A percentile compares a stretch with the other conserved stretches of the same genome.
Evolutionary conservation across 2,329 filamentous ascomycete genomes (phyloP).

Genomic region (Colletotrichum karsti): DNA sequence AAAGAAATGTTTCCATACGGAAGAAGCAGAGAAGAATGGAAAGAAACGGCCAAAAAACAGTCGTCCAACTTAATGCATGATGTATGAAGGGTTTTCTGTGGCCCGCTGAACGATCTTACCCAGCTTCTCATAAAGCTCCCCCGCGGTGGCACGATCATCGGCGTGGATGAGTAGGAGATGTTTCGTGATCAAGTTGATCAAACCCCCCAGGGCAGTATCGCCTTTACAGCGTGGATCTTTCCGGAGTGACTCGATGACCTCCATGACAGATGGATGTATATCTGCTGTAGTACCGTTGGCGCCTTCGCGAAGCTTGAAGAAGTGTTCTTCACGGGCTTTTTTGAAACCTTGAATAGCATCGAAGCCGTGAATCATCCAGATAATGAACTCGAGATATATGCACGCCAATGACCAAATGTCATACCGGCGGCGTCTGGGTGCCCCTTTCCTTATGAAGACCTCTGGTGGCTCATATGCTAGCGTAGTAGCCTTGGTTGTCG

Average conservation of each 20-base stretch:
- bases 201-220: background rate
- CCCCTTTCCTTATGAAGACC: background rate
- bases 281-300: too few relatives aligned
- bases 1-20: too few relatives aligned
- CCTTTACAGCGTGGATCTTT: background rate
- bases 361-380: slow-evolving; percentile 37
- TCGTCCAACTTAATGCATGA: too few relatives aligned
- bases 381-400: slow-evolving; percentile 36
- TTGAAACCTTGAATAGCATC: background rate
- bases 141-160: background rate
- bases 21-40: too few relatives aligned
- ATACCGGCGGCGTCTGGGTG: slow-evolving; percentile 32
- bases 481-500: background rate
- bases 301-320: background rate
- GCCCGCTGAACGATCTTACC: background rate
- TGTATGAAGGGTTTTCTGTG: too few relatives aligned
- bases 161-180: background rate
- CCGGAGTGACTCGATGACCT: too few relatives aligned
- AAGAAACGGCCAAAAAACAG: too few relatives aligned
- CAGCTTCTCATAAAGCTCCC: background rate
- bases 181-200: background rate
- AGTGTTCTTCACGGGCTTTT: background rate
- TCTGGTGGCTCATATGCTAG: background rate
- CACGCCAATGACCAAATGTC: slow-evolving; percentile 42
- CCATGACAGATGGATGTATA: too few relatives aligned